These are phyloP conservation scores for Corchorus olitorius DNA, from an alignment of 345 rosid species.

Conservation along the genomic window DNA sequence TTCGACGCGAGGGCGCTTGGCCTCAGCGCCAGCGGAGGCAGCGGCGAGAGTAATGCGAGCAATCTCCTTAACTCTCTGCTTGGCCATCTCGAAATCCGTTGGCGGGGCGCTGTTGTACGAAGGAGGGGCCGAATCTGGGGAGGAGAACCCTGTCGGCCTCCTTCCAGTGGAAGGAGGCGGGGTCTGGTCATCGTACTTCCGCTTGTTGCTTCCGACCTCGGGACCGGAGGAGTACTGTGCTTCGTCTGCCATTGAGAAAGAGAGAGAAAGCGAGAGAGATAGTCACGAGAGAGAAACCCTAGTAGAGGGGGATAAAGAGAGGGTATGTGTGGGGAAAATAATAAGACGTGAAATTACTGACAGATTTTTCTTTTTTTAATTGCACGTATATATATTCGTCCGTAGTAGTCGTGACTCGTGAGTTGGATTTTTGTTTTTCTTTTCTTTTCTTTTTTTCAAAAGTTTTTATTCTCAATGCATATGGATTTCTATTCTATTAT, in stretches of 20 bases:
- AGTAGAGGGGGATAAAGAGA: slow-evolving; percentile 30
- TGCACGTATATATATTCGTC: not conserved
- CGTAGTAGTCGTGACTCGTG: not conserved
- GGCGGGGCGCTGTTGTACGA: slow-evolving; percentile 86
- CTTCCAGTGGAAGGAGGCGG: slow-evolving; percentile 54
- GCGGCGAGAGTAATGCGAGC: slow-evolving; percentile 62
- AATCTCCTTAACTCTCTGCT: slow-evolving; percentile 88
- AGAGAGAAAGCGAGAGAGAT: not conserved
- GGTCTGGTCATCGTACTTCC: slow-evolving; percentile 85
- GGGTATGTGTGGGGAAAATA: not conserved
- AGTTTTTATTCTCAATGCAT: too few species aligned
- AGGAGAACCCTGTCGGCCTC: slow-evolving; percentile 85
- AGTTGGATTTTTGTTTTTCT: not conserved
- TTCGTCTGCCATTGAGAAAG: slow-evolving; percentile 79
- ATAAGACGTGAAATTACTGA: not conserved
- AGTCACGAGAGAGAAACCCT: slow-evolving; percentile 54
- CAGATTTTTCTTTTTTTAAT: not conserved
- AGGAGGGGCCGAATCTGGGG: slow-evolving; percentile 53
- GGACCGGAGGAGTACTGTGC: slow-evolving; percentile 72
- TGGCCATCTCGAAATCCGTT: slow-evolving; percentile 84
- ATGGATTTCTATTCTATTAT: too few species aligned
- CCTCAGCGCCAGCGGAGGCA: slow-evolving; percentile 49
- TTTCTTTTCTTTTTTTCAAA: too few species aligned
- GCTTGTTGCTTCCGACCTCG: slow-evolving; percentile 54
- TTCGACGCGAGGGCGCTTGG: slow-evolving; percentile 83